Evolutionary conservation across 169 alveolate species (phyloP).

Genomic region (Besnoitia besnoiti): DNA sequence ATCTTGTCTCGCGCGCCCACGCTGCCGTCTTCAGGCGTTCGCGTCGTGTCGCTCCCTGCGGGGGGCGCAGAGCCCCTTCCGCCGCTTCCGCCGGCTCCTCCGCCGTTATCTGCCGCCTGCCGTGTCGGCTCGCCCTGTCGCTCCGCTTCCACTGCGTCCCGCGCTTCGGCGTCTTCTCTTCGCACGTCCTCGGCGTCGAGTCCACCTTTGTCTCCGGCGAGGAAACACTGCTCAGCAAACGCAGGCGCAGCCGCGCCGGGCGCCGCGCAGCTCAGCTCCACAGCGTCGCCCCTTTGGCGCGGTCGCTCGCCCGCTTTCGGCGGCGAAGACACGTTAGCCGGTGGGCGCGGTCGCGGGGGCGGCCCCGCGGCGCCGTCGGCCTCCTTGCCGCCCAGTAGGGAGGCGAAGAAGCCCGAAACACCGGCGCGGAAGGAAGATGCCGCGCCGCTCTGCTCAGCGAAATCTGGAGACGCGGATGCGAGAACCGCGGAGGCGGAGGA

Average conservation of each 20-base stretch:
- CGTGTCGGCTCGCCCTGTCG: neutral
- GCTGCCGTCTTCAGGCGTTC: too few species aligned
- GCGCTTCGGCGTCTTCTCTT: neutral
- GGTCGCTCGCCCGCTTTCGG: neutral
- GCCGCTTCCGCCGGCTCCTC: neutral
- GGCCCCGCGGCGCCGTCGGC: slow-evolving; percentile 3
- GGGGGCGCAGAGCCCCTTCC: too few species aligned
- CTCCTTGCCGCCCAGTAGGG: neutral
- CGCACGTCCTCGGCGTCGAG: neutral
- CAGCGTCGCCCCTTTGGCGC: too few species aligned
- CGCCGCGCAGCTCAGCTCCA: too few species aligned
- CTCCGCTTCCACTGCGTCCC: neutral
- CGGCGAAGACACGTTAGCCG: neutral
- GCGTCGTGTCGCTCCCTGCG: too few species aligned
- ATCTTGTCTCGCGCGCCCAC: neutral
- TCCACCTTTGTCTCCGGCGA: neutral
- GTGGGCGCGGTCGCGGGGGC: slow-evolving; percentile 8
- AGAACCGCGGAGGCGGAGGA: neutral
- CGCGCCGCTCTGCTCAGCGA: too few species aligned
- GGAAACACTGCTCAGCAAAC: neutral
- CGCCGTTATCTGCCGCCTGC: neutral
- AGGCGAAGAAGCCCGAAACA: neutral
- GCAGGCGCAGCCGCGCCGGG: neutral
- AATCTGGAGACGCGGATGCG: too few species aligned
- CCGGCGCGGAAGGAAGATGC: neutral